Evolutionary conservation across 768 basidiomycete species (phyloP), one percentile per base, ranked within the genome.

Genomic region (Suillus clintonianus): DNA sequence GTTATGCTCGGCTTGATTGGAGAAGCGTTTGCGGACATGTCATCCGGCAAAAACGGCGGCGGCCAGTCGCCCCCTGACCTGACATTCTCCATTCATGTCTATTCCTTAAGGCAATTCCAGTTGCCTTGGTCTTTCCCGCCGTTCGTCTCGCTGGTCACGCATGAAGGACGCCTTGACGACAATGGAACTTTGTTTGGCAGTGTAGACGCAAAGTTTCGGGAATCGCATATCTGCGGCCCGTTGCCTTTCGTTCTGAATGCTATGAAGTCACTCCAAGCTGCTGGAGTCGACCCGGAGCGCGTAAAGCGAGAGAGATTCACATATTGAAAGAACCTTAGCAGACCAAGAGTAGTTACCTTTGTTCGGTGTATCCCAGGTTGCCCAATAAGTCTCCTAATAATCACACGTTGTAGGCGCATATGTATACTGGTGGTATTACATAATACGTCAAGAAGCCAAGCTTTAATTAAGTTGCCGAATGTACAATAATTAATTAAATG

Each of bases 1-100:
- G 78, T 87, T 6, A 72, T 85, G 39, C 51, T 86, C 10, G 75
- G 77, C 0, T 79, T 88, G 22, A 51, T 89, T 10, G 63, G 61
- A 7, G 68, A 71, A 2, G 77, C 79, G 10, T 72, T 74, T 24
- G 15, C 39, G 22, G 54, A 13, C 17, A 51, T 13, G 11, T 19
- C 51, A 57, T 22, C 8, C 57, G 22, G n/a, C 59, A 41, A 14
- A 42, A 50, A 3, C 50, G 58, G 5, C 41, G 41, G 8, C 32
- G 27, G 14, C 45, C 62, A 47, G 61, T 64, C n/a, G 15, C 37
- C 34, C 2, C 17, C 41, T 4, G 66, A 63, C 32, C n/a, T 72
- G n/a, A 37, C 50, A 36, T 61, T 73, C 27, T 27, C 60, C 48
- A 65, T 72, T 30, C 62, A 58, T 51, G n/a, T 73, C 41, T 72